These are phyloP conservation scores for Microcyclospora pomicola DNA, from an alignment of 2,329 filamentous ascomycete species.

Conservation along the genomic window DNA sequence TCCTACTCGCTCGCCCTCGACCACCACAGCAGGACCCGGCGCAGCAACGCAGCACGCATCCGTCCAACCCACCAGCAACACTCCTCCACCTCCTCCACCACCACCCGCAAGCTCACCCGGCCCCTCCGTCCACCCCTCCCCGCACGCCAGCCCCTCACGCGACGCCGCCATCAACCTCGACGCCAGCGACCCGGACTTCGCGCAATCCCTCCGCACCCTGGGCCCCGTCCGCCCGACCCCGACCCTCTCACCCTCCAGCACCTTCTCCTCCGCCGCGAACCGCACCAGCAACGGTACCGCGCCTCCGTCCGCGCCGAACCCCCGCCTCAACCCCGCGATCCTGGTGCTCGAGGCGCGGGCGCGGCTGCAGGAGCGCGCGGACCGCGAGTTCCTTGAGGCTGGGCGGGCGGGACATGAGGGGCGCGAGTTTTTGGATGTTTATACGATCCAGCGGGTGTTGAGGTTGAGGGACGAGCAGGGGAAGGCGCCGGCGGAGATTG, in stretches of 20 bases:
- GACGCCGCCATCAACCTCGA: constrained; percentile 44
- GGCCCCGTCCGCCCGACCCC: constrained; percentile 46
- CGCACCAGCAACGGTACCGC: constrained; percentile 22
- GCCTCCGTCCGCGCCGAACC: constrained; percentile 21
- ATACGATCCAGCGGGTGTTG: constrained; percentile 25
- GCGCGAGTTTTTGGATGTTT: constrained; percentile 32
- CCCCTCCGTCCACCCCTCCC: constrained; percentile 29
- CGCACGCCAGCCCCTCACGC: constrained; percentile 24
- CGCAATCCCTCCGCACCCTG: constrained; percentile 61
- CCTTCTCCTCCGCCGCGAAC: constrained; percentile 27
- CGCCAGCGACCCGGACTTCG: constrained; percentile 50
- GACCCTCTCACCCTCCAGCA: constrained; percentile 41
- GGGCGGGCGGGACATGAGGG: constrained; percentile 29
- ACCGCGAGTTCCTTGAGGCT: constrained; percentile 37
- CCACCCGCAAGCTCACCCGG: constrained; percentile 23
- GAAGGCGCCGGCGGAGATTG: constrained; percentile 17
- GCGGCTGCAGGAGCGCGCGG: constrained; percentile 37
- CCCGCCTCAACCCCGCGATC: constrained; percentile 40
- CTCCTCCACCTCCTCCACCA: constrained; percentile 12
- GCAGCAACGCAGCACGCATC: constrained; percentile 3
- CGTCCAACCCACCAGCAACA: constrained; percentile 15
- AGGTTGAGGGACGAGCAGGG: constrained; percentile 19
- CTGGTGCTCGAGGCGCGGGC: constrained; percentile 39
- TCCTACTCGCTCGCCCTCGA: constrained; percentile 31
- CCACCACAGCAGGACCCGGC: too few species aligned